These are phyloP conservation scores for Apiospora rasikravindrae DNA, from an alignment of 2,329 filamentous ascomycete genomes.

Conservation along the genomic window DNA sequence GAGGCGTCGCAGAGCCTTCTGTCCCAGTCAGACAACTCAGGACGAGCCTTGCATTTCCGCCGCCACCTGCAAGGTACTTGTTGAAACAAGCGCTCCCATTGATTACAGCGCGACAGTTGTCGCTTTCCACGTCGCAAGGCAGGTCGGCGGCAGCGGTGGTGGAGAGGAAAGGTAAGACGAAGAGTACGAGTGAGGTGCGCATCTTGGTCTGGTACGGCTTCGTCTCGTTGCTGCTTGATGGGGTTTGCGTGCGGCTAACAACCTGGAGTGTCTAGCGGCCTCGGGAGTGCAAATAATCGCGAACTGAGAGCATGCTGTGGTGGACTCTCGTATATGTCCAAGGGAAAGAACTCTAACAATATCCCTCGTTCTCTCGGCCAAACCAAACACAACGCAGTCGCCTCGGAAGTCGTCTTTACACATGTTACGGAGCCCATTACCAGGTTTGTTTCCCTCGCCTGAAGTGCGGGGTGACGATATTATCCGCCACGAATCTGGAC, in stretches of 20 bases:
- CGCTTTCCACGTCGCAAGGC: slow-evolving; percentile 20
- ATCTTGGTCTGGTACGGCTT: neutral
- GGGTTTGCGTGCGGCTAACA: neutral
- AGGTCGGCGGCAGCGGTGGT: neutral
- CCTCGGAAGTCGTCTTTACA: neutral
- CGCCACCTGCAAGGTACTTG: slow-evolving; percentile 18
- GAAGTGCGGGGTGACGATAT: slow-evolving; percentile 4
- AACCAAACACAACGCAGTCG: neutral
- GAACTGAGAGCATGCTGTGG: neutral
- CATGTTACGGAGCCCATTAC: neutral
- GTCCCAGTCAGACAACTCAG: slow-evolving; percentile 19
- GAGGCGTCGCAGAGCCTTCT: slow-evolving; percentile 20
- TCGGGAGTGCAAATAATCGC: neutral
- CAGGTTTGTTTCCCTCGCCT: neutral
- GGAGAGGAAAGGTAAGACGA: neutral
- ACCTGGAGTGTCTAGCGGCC: neutral
- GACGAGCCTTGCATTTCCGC: slow-evolving; percentile 14
- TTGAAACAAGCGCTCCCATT: slow-evolving; percentile 21
- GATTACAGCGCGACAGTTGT: slow-evolving; percentile 18
- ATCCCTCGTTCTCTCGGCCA: neutral
- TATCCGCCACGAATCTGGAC: slow-evolving; percentile 3
- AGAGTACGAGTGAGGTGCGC: neutral
- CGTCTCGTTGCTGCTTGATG: neutral
- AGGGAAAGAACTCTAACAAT: neutral
- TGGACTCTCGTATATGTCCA: neutral